phyloP scores from a whole-genome alignment of 164 flowering plant genomes.

The Chimonanthus praecox region DNA sequence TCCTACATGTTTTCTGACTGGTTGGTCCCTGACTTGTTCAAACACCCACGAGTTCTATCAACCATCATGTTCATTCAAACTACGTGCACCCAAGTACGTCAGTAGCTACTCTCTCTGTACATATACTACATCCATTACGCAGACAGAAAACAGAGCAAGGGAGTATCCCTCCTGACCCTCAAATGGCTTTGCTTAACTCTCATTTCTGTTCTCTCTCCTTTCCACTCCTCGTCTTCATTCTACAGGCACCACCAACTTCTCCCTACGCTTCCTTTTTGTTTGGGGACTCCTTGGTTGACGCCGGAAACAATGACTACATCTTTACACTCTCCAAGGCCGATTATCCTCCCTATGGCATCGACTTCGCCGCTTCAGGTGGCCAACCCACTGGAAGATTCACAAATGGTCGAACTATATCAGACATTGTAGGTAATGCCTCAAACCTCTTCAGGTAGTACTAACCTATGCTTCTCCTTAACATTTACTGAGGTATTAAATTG shows the following conservation, averaged over 20 bases:
- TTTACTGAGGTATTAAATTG: not conserved
- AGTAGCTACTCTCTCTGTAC: not conserved
- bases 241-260: constrained; percentile 9
- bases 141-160: not conserved
- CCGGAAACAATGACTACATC: constrained; percentile 57
- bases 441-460: not conserved
- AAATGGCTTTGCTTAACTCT: constrained; percentile 5
- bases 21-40: constrained; percentile 13
- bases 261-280: constrained; percentile 41
- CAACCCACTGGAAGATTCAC: constrained; percentile 69
- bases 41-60: constrained; percentile 4
- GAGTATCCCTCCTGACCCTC: not conserved
- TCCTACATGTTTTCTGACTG: constrained; percentile 4
- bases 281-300: constrained; percentile 68
- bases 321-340: constrained; percentile 56
- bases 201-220: not conserved
- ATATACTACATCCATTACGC: not conserved
- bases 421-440: constrained; percentile 35
- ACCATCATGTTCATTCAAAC: constrained; percentile 9
- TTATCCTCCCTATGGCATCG: constrained; percentile 63
- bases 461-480: not conserved
- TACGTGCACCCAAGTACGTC: constrained; percentile 6
- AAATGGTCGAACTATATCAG: constrained; percentile 54
- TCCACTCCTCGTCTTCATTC: constrained; percentile 3
- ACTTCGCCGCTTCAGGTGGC: constrained; percentile 55